These are phyloP conservation scores for Alternaria tenuissima DNA, from an alignment of 2,329 filamentous ascomycete genomes.

Conservation along the genomic window DNA sequence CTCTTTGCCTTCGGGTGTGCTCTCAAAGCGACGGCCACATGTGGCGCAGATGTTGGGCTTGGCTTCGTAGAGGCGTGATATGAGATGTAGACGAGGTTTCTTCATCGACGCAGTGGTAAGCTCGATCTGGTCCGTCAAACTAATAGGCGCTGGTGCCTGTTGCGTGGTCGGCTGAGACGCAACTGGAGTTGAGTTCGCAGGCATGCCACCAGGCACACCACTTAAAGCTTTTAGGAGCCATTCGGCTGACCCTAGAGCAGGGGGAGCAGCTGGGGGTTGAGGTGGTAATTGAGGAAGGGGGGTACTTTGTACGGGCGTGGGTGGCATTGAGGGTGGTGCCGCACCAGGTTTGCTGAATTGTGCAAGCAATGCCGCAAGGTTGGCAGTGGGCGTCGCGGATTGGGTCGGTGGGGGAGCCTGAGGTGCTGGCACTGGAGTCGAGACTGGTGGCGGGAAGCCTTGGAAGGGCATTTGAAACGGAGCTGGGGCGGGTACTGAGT, in stretches of 20 bases:
- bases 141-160: slow-evolving; percentile 45
- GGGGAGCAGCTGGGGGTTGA: slow-evolving; percentile 21
- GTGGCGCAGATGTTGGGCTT: slow-evolving; percentile 88
- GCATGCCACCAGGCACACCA: slow-evolving; percentile 34
- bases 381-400: slow-evolving; percentile 36
- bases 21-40: slow-evolving; percentile 86
- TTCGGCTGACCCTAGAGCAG: slow-evolving; percentile 34
- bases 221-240: slow-evolving; percentile 47
- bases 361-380: slow-evolving; percentile 44
- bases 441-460: slow-evolving; percentile 29
- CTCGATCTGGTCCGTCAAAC: slow-evolving; percentile 60
- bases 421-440: slow-evolving; percentile 32
- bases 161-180: slow-evolving; percentile 37
- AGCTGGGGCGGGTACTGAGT: slow-evolving; percentile 32
- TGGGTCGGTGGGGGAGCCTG: slow-evolving; percentile 37
- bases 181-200: slow-evolving; percentile 37
- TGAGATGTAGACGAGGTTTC: slow-evolving; percentile 76
- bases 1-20: slow-evolving; percentile 78
- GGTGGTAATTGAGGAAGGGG: slow-evolving; percentile 29
- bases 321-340: slow-evolving; percentile 23
- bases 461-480: slow-evolving; percentile 42
- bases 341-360: slow-evolving; percentile 41
- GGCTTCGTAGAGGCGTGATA: slow-evolving; percentile 78
- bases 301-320: slow-evolving; percentile 27
- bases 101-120: slow-evolving; percentile 76